phyloP scores from a whole-genome alignment of 75 land plant species.

The Pinus taeda region DNA sequence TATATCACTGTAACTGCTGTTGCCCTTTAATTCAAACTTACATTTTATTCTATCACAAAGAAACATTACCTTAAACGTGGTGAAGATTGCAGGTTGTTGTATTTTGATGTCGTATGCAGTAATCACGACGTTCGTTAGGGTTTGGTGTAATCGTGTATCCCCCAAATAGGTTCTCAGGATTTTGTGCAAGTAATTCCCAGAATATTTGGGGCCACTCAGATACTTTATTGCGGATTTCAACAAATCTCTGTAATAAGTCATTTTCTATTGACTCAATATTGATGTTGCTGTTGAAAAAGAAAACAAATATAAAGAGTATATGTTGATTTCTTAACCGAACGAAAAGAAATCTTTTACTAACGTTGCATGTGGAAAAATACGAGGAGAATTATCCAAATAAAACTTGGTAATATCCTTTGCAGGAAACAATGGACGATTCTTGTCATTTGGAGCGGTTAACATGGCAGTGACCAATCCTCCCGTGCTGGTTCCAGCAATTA shows the following conservation, averaged over 20 bases:
- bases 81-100: conserved; percentile 48
- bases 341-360: background rate
- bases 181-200: conserved; percentile 29
- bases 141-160: conserved; percentile 16
- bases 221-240: background rate
- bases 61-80: conserved; percentile 19
- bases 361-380: conserved; percentile 28
- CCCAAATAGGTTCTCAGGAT: conserved; percentile 14
- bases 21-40: background rate
- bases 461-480: conserved; percentile 51
- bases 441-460: conserved; percentile 40
- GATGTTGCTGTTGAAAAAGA: background rate
- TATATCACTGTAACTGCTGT: no score
- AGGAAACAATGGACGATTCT: conserved; percentile 38
- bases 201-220: conserved; percentile 42
- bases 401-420: conserved; percentile 31
- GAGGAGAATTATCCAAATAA: conserved; percentile 18
- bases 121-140: conserved; percentile 43
- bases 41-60: no score
- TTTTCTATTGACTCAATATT: background rate
- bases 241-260: background rate
- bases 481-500: conserved; percentile 58
- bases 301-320: no score
- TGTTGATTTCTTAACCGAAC: background rate
- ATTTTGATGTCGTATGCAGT: conserved; percentile 46